Percentiles rank a stretch among this genome's conserved stretches.
These are phyloP conservation scores for Mucor piriformis DNA, from an alignment of 371 early-diverging fungal species.

Conservation along the genomic window DNA sequence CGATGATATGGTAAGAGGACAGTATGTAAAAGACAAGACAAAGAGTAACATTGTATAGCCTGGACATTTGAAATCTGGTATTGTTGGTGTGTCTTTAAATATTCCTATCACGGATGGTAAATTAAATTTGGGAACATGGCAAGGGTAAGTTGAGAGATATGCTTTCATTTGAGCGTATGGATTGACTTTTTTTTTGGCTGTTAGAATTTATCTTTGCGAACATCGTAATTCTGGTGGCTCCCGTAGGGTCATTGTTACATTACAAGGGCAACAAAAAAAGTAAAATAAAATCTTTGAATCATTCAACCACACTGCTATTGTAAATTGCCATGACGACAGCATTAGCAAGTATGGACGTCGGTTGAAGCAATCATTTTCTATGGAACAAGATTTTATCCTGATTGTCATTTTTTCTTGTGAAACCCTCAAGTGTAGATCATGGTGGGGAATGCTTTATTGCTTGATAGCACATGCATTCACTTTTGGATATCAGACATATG, in stretches of 20 bases:
- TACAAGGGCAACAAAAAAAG: constrained; percentile 65
- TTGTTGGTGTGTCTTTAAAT: constrained; percentile 85
- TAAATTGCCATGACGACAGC: background rate
- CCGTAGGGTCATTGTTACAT: constrained; percentile 70
- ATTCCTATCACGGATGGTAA: constrained; percentile 85
- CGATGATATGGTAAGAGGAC: constrained; percentile 49
- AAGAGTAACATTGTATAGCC: constrained; percentile 50
- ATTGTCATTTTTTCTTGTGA: too few species aligned
- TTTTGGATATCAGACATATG: too few species aligned
- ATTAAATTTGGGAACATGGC: constrained; percentile 88
- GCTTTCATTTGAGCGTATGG: background rate
- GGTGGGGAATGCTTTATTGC: too few species aligned
- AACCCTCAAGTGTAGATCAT: too few species aligned
- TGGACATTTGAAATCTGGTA: constrained; percentile 84
- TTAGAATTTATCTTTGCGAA: constrained; percentile 76
- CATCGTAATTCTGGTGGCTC: constrained; percentile 70
- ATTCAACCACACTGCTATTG: too few species aligned
- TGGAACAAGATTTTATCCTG: too few species aligned
- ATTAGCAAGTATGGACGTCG: too few species aligned
- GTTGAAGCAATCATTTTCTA: too few species aligned
- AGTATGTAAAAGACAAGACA: background rate
- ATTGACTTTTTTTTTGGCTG: too few species aligned
- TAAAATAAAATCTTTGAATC: background rate
- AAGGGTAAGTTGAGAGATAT: constrained; percentile 65
- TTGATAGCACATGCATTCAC: too few species aligned